Conservation (phyloP, 257 asterid species). For the Striga asiatica region DNA sequence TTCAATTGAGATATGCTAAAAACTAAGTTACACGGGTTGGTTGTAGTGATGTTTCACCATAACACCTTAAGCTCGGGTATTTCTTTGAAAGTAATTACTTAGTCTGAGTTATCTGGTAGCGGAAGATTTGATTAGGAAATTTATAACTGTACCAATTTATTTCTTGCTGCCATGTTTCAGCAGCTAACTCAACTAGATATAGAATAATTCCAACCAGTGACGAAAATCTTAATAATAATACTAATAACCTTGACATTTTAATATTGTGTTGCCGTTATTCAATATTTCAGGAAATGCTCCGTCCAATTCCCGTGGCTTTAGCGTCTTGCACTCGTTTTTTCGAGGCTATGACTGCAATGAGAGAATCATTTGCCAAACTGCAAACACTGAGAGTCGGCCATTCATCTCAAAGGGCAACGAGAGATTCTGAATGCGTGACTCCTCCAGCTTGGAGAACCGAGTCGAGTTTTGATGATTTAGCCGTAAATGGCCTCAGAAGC, state of each 20-base stretch:
- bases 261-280: background rate
- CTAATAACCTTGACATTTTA: background rate
- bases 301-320: constrained; percentile 94
- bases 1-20: too few relatives aligned
- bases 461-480: constrained; percentile 54
- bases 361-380: constrained; percentile 80
- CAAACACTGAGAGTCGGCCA: constrained; percentile 74
- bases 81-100: too few relatives aligned
- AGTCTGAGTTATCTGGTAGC: too few relatives aligned
- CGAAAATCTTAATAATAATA: too few relatives aligned
- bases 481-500: constrained; percentile 26
- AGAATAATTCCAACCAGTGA: too few relatives aligned
- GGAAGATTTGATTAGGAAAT: too few relatives aligned
- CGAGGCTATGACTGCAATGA: constrained; percentile 96
- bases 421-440: constrained; percentile 59
- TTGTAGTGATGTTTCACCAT: too few relatives aligned
- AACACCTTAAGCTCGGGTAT: too few relatives aligned
- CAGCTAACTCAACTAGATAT: too few relatives aligned
- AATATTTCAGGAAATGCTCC: constrained; percentile 70
- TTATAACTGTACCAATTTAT: too few relatives aligned
- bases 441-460: constrained; percentile 74
- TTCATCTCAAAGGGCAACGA: constrained; percentile 37
- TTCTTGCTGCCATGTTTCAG: too few relatives aligned
- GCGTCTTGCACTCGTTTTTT: constrained; percentile 96
- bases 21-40: too few relatives aligned